phyloP scores from a whole-genome alignment of 2,329 filamentous ascomycete species.

The Pseudomassariella vexata region DNA sequence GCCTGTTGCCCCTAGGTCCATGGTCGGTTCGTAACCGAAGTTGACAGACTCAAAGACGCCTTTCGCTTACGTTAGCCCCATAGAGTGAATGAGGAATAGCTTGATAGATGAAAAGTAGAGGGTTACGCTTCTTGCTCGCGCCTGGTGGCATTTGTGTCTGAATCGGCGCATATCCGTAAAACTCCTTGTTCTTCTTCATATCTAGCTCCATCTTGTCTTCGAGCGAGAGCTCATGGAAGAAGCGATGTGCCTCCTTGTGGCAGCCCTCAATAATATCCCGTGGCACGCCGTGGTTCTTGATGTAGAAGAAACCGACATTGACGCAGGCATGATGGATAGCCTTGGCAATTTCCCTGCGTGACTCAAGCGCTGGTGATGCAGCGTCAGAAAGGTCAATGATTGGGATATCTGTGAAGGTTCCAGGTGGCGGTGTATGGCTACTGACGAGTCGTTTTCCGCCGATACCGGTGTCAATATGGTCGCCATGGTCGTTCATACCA shows the following conservation, averaged over 20 bases:
- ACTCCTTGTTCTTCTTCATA: conserved; percentile 8
- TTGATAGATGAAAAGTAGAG: no score
- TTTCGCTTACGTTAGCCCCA: no score
- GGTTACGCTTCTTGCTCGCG: no score
- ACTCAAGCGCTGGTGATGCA: no score
- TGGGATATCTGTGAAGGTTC: no score
- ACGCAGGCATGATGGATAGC: background rate
- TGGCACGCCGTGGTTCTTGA: conserved; percentile 16
- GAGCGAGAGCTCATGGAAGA: conserved; percentile 15
- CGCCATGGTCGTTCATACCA: background rate
- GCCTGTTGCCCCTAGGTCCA: conserved; percentile 5
- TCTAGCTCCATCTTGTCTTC: conserved; percentile 14
- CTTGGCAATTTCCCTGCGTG: no score
- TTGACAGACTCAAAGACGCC: conserved; percentile 11
- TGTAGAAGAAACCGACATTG: conserved; percentile 13
- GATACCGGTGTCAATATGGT: no score
- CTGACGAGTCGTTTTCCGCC: no score
- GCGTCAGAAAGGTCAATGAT: no score
- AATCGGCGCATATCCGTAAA: conserved; percentile 12
- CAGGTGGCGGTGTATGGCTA: no score
- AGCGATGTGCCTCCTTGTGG: conserved; percentile 10
- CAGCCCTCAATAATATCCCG: conserved; percentile 11
- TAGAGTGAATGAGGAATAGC: no score
- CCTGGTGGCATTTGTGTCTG: no score
- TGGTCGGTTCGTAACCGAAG: conserved; percentile 9